Evolutionary conservation across 495 filamentous ascomycete genomes (phyloP).

Genomic region (Trichoderma gamsii): DNA sequence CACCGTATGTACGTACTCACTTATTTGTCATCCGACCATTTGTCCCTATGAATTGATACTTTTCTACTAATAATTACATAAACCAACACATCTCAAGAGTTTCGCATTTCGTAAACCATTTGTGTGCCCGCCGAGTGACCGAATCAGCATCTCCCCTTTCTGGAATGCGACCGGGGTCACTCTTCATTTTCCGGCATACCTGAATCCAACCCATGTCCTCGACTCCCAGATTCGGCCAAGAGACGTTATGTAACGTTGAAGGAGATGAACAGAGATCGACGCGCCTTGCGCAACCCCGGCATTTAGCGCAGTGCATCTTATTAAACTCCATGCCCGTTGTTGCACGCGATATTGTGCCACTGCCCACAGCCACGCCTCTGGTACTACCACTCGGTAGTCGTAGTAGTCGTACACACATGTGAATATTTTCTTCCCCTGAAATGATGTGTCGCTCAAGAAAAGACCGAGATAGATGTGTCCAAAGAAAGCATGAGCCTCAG

Average conservation of each 20-base stretch:
- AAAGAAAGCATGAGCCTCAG: too few species aligned
- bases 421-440: too few species aligned
- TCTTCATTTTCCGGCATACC: slow-evolving; percentile 8
- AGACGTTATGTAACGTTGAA: neutral
- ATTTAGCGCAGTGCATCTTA: neutral
- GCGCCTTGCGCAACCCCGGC: neutral
- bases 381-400: too few species aligned
- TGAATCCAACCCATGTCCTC: neutral
- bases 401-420: too few species aligned
- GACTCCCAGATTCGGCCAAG: neutral
- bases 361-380: neutral
- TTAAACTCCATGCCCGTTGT: neutral
- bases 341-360: neutral
- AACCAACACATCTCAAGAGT: too few species aligned
- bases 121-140: neutral
- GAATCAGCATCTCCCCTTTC: neutral
- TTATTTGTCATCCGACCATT: too few species aligned
- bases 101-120: too few species aligned
- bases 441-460: too few species aligned
- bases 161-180: neutral
- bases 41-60: too few species aligned
- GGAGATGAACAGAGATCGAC: neutral
- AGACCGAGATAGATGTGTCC: too few species aligned
- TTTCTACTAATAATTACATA: too few species aligned
- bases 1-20: too few species aligned